phyloP scores from a whole-genome alignment of 768 basidiomycete species.

The Roridomyces roridus region DNA sequence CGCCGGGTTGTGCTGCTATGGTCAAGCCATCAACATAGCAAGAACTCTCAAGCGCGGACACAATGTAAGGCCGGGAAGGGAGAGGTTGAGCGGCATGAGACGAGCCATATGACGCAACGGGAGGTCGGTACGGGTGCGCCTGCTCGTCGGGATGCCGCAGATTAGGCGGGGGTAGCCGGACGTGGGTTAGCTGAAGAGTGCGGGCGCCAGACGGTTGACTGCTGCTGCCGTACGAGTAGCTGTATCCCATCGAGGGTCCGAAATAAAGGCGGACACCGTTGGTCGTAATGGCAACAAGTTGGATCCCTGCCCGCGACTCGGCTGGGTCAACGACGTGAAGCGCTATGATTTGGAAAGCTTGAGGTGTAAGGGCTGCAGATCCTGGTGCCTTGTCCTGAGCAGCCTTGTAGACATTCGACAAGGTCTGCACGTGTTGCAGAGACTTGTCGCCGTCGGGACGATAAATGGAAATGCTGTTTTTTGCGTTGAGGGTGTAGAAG shows the following conservation, averaged over 20 bases:
- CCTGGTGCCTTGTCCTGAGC: slow-evolving; percentile 86
- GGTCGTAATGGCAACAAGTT: slow-evolving; percentile 81
- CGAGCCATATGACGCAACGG: slow-evolving; percentile 53
- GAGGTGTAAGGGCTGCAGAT: slow-evolving; percentile 71
- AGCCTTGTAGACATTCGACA: slow-evolving; percentile 75
- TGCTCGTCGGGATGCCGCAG: slow-evolving; percentile 81
- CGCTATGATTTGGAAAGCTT: slow-evolving; percentile 71
- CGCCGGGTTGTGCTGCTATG: slow-evolving; percentile 76
- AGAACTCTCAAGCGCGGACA: slow-evolving; percentile 64
- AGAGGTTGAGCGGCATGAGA: slow-evolving; percentile 52
- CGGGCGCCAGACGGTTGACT: slow-evolving; percentile 40
- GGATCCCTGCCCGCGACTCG: slow-evolving; percentile 73
- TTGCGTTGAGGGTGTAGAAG: slow-evolving; percentile 79
- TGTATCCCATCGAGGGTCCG: slow-evolving; percentile 56
- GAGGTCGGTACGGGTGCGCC: slow-evolving; percentile 53
- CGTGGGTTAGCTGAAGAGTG: slow-evolving; percentile 73
- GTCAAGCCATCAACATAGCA: slow-evolving; percentile 72
- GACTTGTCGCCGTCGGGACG: slow-evolving; percentile 66
- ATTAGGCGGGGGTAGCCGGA: slow-evolving; percentile 79
- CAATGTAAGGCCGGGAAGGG: slow-evolving; percentile 60
- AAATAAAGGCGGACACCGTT: slow-evolving; percentile 91
- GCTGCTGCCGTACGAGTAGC: slow-evolving; percentile 54
- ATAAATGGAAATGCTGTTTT: slow-evolving; percentile 71
- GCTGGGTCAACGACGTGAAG: slow-evolving; percentile 71
- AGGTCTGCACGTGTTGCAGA: slow-evolving; percentile 73